These are phyloP conservation scores for Echites panduratus DNA, from an alignment of 257 asterid genomes.

Conservation along the genomic window DNA sequence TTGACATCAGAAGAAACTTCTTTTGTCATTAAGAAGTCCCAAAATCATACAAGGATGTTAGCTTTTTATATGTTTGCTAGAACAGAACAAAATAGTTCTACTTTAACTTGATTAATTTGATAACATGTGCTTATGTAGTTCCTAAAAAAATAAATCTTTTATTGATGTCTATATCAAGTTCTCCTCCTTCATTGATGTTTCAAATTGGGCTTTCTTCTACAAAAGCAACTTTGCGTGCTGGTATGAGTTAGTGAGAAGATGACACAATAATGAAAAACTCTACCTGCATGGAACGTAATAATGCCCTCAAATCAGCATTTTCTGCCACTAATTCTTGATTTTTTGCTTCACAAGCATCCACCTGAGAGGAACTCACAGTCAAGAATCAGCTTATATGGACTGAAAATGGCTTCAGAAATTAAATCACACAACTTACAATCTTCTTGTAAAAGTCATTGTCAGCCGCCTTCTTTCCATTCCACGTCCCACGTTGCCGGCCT, in stretches of 20 bases:
- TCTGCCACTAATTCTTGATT: constrained; percentile 91
- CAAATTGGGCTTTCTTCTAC: background rate
- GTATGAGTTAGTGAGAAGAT: constrained; percentile 4
- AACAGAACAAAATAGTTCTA: background rate
- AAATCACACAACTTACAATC: constrained; percentile 53
- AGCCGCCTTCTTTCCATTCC: constrained; percentile 86
- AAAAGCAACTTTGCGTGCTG: too few relatives aligned
- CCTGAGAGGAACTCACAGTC: constrained; percentile 44
- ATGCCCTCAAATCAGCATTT: constrained; percentile 91
- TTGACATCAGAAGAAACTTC: background rate
- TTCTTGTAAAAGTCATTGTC: constrained; percentile 89
- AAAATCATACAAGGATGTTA: background rate
- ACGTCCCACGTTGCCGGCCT: constrained; percentile 97
- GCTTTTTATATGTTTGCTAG: background rate
- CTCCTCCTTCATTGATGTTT: background rate
- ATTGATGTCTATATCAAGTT: background rate
- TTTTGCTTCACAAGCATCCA: constrained; percentile 91
- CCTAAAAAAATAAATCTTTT: background rate
- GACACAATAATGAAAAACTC: background rate
- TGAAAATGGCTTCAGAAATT: constrained; percentile 10
- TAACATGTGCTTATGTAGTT: background rate
- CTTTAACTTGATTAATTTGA: background rate
- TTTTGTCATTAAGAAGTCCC: background rate
- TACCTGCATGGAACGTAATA: constrained; percentile 96
- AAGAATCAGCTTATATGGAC: constrained; percentile 2